These are phyloP conservation scores for Colletotrichum sp. DNA, from an alignment of 2,329 filamentous ascomycete genomes.

Conservation along the genomic window DNA sequence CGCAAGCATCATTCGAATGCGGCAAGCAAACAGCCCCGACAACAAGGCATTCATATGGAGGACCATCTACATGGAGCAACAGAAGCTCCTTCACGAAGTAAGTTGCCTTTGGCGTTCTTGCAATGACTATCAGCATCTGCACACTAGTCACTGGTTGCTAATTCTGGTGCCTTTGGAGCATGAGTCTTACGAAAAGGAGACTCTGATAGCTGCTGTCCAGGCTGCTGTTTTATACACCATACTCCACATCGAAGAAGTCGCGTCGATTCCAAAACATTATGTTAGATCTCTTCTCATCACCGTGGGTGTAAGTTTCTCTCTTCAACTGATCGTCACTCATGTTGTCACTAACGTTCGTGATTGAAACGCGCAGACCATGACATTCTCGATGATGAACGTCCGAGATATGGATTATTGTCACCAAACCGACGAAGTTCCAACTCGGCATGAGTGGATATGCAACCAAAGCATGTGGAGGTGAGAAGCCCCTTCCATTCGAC, in stretches of 20 bases:
- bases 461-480: not conserved
- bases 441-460: not conserved
- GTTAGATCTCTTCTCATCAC: not conserved
- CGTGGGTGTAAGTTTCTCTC: not conserved
- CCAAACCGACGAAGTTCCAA: not conserved
- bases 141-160: not conserved
- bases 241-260: not conserved
- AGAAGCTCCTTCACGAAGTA: not conserved
- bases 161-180: not conserved
- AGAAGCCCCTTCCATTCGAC: not conserved
- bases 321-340: fast-evolving
- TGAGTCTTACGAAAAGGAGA: not conserved
- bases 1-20: not conserved
- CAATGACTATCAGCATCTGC: fast-evolving
- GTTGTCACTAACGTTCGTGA: not conserved
- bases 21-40: not conserved
- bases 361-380: not conserved
- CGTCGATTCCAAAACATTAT: not conserved
- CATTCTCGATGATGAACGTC: not conserved
- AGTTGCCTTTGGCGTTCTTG: not conserved
- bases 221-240: not conserved
- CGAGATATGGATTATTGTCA: not conserved
- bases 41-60: not conserved
- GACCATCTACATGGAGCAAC: not conserved
- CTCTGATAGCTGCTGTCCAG: not conserved